Evolutionary conservation across 805 yeast species (phyloP), one percentile per base, ranked within the genome.

Genomic region (Jamesozyma lodderae): DNA sequence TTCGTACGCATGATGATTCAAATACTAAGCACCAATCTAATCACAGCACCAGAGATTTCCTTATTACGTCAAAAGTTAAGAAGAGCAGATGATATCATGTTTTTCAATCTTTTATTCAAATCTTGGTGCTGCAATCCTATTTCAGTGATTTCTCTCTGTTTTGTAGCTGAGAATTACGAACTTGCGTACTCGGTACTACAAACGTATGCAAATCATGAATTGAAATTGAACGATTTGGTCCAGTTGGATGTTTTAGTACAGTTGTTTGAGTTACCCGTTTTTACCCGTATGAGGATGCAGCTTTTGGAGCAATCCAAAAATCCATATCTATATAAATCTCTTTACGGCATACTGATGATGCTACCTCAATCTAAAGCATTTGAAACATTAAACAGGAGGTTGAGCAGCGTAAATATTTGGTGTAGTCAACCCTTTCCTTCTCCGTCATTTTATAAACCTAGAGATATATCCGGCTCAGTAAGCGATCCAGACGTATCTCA

Each of bases 41-140:
- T 92, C 11, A 84, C 94, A 3, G 81, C 95, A 0, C 86, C 84
- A 2, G 97, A 92, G 52, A 68, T 92, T 35, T 61, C 75, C 0
- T 67, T 69, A 2, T 68, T 92, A 45, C 72, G 98, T 37, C 75
- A 73, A 41, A 75, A 81, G 49, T 64, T 90, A 36, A 69, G 78
- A 57, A 70, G 61, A 55, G 60, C 79, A n/a, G 84, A 80, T 37
- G 92, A 84, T 40, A 75, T 79, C 67, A 59, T 68, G 17, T 67
- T 88, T 29, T 92, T 92, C 56, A 71, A 81, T 20, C 66, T 79
- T 0, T 65, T 92, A 39, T 92, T 90, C 62, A 78, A 76, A 52
- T 78, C 94, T 41, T 92, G 98, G 98, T 79, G 94, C 47, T 80
- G 81, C 43, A 90, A 86, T 55, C 79, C 95, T 0, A 87, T 94